Evolutionary conservation across 2,329 filamentous ascomycete genomes (phyloP).

Genomic region (Pyricularia pennisetigena): DNA sequence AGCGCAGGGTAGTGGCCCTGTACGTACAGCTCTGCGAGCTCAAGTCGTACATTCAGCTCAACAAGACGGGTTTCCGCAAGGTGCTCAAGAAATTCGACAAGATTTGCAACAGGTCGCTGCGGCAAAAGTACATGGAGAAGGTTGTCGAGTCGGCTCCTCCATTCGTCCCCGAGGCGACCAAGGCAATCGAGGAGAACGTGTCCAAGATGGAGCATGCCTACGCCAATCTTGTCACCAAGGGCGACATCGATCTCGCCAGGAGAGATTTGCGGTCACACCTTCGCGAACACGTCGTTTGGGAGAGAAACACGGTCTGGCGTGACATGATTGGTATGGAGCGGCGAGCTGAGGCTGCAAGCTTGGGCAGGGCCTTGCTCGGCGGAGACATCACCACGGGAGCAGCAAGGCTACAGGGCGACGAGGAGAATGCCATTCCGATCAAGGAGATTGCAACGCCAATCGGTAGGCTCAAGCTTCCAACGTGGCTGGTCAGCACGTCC

Average conservation of each 20-base stretch:
- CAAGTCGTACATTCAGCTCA: constrained; percentile 91
- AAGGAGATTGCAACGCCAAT: constrained; percentile 73
- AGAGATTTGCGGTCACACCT: constrained; percentile 84
- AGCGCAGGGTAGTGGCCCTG: constrained; percentile 78
- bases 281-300: constrained; percentile 96
- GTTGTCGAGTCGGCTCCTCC: constrained; percentile 72
- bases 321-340: constrained; percentile 98
- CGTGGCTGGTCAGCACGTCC: constrained; percentile 75
- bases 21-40: constrained; percentile 93
- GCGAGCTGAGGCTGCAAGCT: constrained; percentile 85
- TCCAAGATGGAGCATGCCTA: constrained; percentile 69
- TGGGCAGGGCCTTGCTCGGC: constrained; percentile 78
- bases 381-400: constrained; percentile 32
- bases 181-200: constrained; percentile 62
- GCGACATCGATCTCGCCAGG: constrained; percentile 66
- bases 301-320: constrained; percentile 96
- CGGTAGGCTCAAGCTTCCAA: constrained; percentile 64
- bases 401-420: constrained; percentile 75
- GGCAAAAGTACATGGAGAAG: constrained; percentile 63
- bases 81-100: constrained; percentile 99
- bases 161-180: constrained; percentile 66
- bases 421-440: constrained; percentile 48
- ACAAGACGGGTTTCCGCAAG: constrained; percentile 93
- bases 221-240: constrained; percentile 70
- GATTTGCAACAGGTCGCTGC: constrained; percentile 74